Conservation (phyloP, 805 yeast genomes). For the Nakazawaea wickerhamii region DNA sequence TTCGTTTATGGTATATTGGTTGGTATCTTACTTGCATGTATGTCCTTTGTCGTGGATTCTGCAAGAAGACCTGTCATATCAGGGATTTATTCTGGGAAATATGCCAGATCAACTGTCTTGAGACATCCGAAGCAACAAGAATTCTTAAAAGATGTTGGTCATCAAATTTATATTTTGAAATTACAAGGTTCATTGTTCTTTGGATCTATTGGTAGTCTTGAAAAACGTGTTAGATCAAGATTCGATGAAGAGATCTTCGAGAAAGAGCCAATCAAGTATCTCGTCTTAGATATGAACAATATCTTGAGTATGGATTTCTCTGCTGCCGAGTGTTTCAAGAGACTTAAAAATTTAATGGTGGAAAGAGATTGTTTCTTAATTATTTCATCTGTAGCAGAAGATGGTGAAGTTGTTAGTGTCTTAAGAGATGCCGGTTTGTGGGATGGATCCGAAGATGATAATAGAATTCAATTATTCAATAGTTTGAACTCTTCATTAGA, state of each 20-base stretch:
- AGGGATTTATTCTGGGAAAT: constrained; percentile 79
- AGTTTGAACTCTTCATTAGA: constrained; percentile 85
- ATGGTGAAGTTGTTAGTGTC: constrained; percentile 62
- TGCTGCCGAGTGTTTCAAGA: constrained; percentile 91
- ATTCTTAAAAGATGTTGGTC: constrained; percentile 79
- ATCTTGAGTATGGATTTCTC: constrained; percentile 84
- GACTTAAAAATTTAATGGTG: constrained; percentile 73
- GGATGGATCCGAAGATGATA: constrained; percentile 40
- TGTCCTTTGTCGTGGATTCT: constrained; percentile 92
- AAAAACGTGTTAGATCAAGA: constrained; percentile 59
- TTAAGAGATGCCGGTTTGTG: constrained; percentile 81
- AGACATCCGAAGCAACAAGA: constrained; percentile 87
- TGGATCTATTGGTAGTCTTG: constrained; percentile 93
- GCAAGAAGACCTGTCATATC: constrained; percentile 77
- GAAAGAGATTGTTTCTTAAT: constrained; percentile 67
- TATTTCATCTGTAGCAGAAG: constrained; percentile 69
- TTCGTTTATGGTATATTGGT: constrained; percentile 89
- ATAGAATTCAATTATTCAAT: constrained; percentile 59
- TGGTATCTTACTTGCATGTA: constrained; percentile 87
- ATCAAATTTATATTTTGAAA: constrained; percentile 83
- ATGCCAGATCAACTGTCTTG: constrained; percentile 87
- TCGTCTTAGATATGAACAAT: constrained; percentile 79
- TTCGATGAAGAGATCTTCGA: constrained; percentile 51
- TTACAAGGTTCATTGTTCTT: constrained; percentile 87
- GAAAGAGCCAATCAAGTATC: constrained; percentile 64